Base-by-base conservation (phyloP, 768 basidiomycete genomes). In the Boletus rubroflammeus region DNA sequence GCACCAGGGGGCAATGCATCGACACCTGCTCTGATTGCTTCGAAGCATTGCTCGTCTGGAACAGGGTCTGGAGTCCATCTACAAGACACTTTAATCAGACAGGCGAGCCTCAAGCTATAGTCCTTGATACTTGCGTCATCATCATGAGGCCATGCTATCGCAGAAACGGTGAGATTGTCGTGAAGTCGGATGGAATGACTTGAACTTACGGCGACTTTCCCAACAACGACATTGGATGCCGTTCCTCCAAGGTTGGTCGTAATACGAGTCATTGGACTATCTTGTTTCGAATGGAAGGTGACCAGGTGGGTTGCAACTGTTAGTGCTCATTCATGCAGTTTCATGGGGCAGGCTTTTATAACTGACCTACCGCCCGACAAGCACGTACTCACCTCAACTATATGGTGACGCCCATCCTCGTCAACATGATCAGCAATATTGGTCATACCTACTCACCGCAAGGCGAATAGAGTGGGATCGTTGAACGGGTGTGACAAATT, bases 81-180 rank as follows among this genome's bases (percentile, higher is more conserved):
- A 23, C 0, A 36, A 5, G 4, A 31, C 8, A 3, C 14, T 15
- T 2, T 28, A 14, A 19, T 36, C 13, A 45, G 25, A 35, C 5
- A 29, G 2, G 19, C 7, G 10, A 36, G 6, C 11, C 1, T 15
- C 28, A 15, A 23, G 14, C 2, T 5, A 23, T 6, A 3, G 15
- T 6, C 10, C 10, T 4, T 1, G 19, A 1, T 10, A 52, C 51
- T 21, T 61, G 81, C 71, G 81, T 84, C 76, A 84, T 78, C 69
- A 77, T 67, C 82, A 83, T 83, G 34, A 83, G 67, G 1, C 83
- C 83, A 59, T 80, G 78, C 71, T 67, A 13, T 42, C 23, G 8
- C 15, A 25, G 41, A 42, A 25, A 41, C 14, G 14, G 13, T 42
- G 41, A 42, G 41, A 42, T 25, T 23, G 23, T 4, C 13, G 21